A percentile compares a stretch with the other conserved stretches of the same genome.
Evolutionary conservation across 2,329 filamentous ascomycete genomes (phyloP).

Genomic region (Aspergillus aculeatus): DNA sequence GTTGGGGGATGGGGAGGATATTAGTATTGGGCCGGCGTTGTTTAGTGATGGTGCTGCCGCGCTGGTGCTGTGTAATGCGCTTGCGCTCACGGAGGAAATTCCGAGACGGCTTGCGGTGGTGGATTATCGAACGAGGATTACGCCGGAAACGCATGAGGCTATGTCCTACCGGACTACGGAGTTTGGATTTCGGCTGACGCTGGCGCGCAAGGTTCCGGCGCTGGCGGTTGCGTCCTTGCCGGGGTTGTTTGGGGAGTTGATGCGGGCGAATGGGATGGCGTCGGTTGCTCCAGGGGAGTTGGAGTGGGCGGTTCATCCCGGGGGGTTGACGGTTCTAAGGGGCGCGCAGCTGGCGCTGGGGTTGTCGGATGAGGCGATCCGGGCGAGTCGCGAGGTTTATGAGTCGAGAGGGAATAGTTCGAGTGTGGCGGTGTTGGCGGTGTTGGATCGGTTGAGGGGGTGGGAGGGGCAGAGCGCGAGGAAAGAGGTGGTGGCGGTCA

Average conservation of each 20-base stretch:
- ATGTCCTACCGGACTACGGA: not conserved
- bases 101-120: not conserved
- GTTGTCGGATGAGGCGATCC: not conserved
- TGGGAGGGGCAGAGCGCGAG: not conserved
- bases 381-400: slow-evolving; percentile 2
- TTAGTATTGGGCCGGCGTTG: not conserved
- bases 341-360: not conserved
- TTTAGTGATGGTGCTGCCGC: slow-evolving; percentile 4
- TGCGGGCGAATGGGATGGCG: not conserved
- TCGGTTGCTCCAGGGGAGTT: not conserved
- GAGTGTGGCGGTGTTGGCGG: not conserved
- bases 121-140: not conserved
- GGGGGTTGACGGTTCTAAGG: not conserved
- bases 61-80: slow-evolving; percentile 1
- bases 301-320: slow-evolving; percentile 7
- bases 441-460: not conserved
- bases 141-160: not conserved
- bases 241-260: not conserved
- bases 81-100: not conserved
- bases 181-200: not conserved
- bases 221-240: not conserved
- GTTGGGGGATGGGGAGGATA: no score
- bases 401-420: not conserved
- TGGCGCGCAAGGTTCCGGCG: not conserved
- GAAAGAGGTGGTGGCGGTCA: not conserved